Conservation (phyloP, 371 early-diverging fungal species). For the Syncephalis plumigaleata region DNA sequence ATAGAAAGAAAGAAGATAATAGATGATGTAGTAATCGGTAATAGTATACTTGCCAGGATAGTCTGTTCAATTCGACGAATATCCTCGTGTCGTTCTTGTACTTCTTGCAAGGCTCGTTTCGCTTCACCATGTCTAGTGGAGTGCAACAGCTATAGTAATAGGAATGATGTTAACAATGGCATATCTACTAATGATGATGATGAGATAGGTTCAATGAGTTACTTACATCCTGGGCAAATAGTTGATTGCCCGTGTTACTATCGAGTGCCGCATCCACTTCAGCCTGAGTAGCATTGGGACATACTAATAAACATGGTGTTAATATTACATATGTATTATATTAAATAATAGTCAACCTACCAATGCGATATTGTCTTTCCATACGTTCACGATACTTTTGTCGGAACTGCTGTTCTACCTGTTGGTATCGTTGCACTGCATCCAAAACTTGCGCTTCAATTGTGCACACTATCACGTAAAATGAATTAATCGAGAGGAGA, state of each 20-base stretch:
- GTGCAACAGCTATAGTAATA: slow-evolving; percentile 34
- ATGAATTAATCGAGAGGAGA: background rate
- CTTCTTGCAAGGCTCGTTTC: slow-evolving; percentile 56
- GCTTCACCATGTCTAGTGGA: slow-evolving; percentile 66
- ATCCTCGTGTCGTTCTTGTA: slow-evolving; percentile 75
- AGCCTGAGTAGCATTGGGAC: slow-evolving; percentile 65
- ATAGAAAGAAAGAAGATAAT: slow-evolving; percentile 2
- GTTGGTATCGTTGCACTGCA: slow-evolving; percentile 63
- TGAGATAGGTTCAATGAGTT: too few species aligned
- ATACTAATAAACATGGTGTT: slow-evolving; percentile 24
- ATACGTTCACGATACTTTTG: slow-evolving; percentile 69
- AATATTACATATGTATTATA: background rate
- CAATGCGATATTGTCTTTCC: slow-evolving; percentile 72
- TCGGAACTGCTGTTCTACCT: slow-evolving; percentile 59
- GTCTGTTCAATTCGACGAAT: slow-evolving; percentile 55
- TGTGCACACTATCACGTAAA: slow-evolving; percentile 9
- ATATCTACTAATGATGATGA: background rate
- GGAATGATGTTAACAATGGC: background rate
- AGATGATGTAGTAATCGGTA: slow-evolving; percentile 3
- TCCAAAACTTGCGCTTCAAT: slow-evolving; percentile 54
- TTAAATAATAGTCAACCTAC: slow-evolving; percentile 13
- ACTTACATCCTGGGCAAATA: slow-evolving; percentile 72
- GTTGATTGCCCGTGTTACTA: slow-evolving; percentile 47
- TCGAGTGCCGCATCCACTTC: slow-evolving; percentile 63
- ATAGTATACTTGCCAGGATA: slow-evolving; percentile 5